A percentile compares a stretch with the other conserved stretches of the same genome.
These are phyloP conservation scores for Geum urbanum DNA, from an alignment of 306 rosid genomes.

Conservation along the genomic window DNA sequence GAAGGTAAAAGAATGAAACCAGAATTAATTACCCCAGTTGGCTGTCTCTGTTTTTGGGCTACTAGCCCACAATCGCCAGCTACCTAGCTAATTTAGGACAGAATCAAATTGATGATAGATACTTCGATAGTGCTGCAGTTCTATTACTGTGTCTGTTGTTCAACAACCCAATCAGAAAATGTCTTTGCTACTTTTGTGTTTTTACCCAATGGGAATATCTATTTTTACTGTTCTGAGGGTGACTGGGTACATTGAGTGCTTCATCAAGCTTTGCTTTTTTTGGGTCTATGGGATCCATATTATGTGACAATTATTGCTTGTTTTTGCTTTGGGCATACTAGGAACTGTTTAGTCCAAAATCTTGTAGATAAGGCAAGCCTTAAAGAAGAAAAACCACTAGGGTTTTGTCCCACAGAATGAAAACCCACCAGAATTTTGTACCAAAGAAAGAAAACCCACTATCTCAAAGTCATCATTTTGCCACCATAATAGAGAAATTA, in stretches of 20 bases:
- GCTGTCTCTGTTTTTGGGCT: background rate
- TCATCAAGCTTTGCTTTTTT: background rate
- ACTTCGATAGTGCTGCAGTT: too few relatives aligned
- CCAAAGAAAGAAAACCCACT: background rate
- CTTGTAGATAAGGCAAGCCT: background rate
- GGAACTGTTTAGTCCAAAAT: background rate
- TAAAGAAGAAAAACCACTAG: background rate
- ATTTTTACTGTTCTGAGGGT: too few relatives aligned
- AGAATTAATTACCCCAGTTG: background rate
- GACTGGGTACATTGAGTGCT: background rate
- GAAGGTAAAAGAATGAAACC: slow-evolving; percentile 56
- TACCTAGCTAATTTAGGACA: background rate
- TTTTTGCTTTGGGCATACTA: background rate
- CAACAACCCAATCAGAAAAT: background rate
- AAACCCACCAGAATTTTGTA: background rate
- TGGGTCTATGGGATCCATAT: slow-evolving; percentile 8
- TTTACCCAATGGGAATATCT: too few relatives aligned
- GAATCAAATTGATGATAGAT: too few relatives aligned
- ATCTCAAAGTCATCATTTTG: background rate
- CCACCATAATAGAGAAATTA: background rate
- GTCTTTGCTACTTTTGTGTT: background rate
- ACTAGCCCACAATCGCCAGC: background rate
- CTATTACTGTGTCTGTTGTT: background rate
- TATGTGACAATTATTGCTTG: slow-evolving; percentile 15
- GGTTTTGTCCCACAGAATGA: background rate